Base-by-base conservation (phyloP, 1,284 basidiomycete species). In the Megacollybia platyphylla region DNA sequence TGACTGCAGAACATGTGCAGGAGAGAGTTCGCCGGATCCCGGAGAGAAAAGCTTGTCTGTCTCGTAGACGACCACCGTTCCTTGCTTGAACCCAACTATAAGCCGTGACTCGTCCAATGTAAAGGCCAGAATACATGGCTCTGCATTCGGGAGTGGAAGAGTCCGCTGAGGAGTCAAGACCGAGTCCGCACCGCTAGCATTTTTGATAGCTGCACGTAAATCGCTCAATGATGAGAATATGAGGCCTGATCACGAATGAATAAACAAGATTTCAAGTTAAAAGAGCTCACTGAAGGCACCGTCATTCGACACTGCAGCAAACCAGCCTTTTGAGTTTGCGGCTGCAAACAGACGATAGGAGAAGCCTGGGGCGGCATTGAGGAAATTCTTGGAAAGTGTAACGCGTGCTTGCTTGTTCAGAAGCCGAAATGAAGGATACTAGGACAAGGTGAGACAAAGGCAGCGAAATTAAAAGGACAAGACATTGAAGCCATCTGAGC, bases 301-400 rank as follows among this genome's bases (percentile, higher is more conserved):
- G 42, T 57, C 53, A 37, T 57, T 60, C 18, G 61, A 62, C 39
- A 73, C 68, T 36, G 79, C 79, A 38, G 70, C 76, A 58, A 85
- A 86, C 72, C 73, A 84, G 29, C 72, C 77, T 48, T 62, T 68
- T 9, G 62, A 57, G 52, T 79, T 81, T 2, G 76, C 67, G 3
- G 71, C 62, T 4, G 73, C 67, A 49, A 87, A 72, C 13, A 81
- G 52, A 32, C 51, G 57, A 47, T 66, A 65, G 3, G 52, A 46
- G 55, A 49, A 63, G 50, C 46, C 56, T 50, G 62, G 47, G 10
- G 68, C 54, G 17, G 71, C 59, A 46, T 66, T 60, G 13, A 79
- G 55, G 2, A 67, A 62, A 15, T 67, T 53, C 4, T 64, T 55
- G 9, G 82, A 85, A 8, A 86, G 56, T 41, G 67, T 65, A 36